Percentiles rank a stretch among this genome's conserved stretches.
Evolutionary conservation across 2,329 filamentous ascomycete species (phyloP).

Genomic region (Geosmithia flava): DNA sequence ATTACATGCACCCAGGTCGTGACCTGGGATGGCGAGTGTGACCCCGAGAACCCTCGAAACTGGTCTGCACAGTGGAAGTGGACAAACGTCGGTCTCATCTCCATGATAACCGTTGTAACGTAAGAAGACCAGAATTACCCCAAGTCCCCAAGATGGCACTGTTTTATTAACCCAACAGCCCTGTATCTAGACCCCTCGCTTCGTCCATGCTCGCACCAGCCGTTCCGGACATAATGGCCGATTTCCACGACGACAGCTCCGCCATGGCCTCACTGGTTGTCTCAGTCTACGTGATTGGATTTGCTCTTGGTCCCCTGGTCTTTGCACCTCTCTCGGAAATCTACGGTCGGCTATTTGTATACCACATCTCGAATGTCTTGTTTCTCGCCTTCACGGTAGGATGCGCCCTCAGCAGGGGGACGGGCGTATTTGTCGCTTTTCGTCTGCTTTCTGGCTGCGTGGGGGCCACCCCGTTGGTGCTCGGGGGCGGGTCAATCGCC

Average conservation of each 20-base stretch:
- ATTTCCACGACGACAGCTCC: slow-evolving; percentile 42
- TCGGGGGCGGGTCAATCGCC: slow-evolving; percentile 37
- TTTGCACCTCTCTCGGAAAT: slow-evolving; percentile 36
- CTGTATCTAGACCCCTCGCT: not conserved
- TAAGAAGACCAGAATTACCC: too few relatives aligned
- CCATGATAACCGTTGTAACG: slow-evolving; percentile 28
- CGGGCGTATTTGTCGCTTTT: slow-evolving; percentile 30
- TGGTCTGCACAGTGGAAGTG: slow-evolving; percentile 35
- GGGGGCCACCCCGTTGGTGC: slow-evolving; percentile 38
- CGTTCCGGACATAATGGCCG: slow-evolving; percentile 46
- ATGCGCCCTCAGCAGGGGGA: slow-evolving; percentile 22
- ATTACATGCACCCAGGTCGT: slow-evolving; percentile 14
- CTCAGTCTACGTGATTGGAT: slow-evolving; percentile 38
- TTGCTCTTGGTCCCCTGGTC: slow-evolving; percentile 33
- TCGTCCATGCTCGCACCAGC: slow-evolving; percentile 53
- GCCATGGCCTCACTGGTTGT: slow-evolving; percentile 36
- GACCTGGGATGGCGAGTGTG: slow-evolving; percentile 33
- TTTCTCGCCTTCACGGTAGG: slow-evolving; percentile 24
- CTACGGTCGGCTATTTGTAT: slow-evolving; percentile 31
- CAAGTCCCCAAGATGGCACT: too few relatives aligned
- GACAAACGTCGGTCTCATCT: slow-evolving; percentile 26
- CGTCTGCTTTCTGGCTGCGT: slow-evolving; percentile 39
- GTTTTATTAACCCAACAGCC: too few relatives aligned
- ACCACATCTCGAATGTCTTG: slow-evolving; percentile 24
- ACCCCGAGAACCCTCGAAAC: slow-evolving; percentile 36